phyloP scores from a whole-genome alignment of 208 protist species.

The Acanthamoeba healyi region DNA sequence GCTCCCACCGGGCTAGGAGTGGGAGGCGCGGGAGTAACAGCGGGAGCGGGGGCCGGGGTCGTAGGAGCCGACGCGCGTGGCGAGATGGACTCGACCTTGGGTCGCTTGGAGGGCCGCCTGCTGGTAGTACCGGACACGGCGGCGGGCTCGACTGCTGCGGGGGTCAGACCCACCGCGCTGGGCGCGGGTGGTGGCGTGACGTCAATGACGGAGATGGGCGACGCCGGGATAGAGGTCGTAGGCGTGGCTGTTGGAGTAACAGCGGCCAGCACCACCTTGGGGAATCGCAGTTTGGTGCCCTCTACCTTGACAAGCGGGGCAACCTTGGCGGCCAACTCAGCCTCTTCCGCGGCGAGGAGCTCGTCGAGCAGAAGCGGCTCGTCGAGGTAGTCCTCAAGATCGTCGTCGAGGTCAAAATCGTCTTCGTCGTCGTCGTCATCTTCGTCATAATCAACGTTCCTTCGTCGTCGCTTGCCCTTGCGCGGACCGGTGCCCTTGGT shows the following conservation, averaged over 20 bases:
- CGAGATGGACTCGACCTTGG: neutral
- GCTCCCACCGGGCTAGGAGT: neutral
- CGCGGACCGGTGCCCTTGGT: slow-evolving; percentile 1
- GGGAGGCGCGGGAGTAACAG: neutral
- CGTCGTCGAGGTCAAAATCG: neutral
- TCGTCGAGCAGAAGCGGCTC: neutral
- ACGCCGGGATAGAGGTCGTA: neutral
- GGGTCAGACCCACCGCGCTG: neutral
- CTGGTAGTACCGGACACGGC: neutral
- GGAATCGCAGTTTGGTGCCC: slow-evolving; percentile 69
- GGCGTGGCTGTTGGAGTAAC: slow-evolving; percentile 18
- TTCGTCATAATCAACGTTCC: neutral
- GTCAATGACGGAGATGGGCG: neutral
- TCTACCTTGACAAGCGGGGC: slow-evolving; percentile 53
- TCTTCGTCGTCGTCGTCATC: slow-evolving; percentile 12
- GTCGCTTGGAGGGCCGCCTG: slow-evolving; percentile 1
- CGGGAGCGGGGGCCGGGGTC: neutral
- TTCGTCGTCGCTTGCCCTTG: neutral
- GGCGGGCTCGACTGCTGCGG: neutral
- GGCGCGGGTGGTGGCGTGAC: neutral
- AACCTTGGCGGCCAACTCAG: neutral
- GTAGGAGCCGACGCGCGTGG: too few species aligned
- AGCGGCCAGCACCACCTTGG: slow-evolving; percentile 52
- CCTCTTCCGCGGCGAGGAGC: neutral
- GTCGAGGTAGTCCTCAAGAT: neutral